phyloP scores from a whole-genome alignment of 768 basidiomycete genomes.

The Tylopilus rubrobrunneus region DNA sequence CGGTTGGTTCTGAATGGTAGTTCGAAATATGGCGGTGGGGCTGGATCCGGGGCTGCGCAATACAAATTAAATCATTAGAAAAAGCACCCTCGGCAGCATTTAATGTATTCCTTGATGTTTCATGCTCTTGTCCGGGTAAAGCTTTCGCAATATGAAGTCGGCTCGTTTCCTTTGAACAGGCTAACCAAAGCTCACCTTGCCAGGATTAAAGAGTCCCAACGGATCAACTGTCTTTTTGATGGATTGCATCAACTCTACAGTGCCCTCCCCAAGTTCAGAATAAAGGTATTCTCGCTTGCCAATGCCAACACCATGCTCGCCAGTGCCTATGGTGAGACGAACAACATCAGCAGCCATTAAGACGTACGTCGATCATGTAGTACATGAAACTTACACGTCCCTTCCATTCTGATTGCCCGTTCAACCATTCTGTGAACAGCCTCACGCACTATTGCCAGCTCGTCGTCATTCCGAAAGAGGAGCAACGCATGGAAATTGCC shows the following conservation, averaged over 20 bases:
- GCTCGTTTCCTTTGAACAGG: neutral
- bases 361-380: too few relatives aligned
- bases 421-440: conserved; percentile 60
- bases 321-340: conserved; percentile 45
- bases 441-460: conserved; percentile 38
- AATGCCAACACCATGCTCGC: conserved; percentile 85
- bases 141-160: neutral
- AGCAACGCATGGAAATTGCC: conserved; percentile 52
- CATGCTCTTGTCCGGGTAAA: conserved; percentile 26
- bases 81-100: neutral
- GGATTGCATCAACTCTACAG: conserved; percentile 78
- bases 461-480: conserved; percentile 55
- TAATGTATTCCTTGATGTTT: conserved; percentile 4
- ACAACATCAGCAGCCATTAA: neutral
- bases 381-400: conserved; percentile 51
- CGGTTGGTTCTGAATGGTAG: too few relatives aligned
- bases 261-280: conserved; percentile 78
- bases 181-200: conserved; percentile 50
- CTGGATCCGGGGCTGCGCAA: too few relatives aligned
- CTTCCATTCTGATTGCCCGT: conserved; percentile 66
- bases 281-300: conserved; percentile 81
- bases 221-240: conserved; percentile 78
- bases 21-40: too few relatives aligned
- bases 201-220: conserved; percentile 74
- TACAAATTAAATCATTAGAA: too few relatives aligned